A percentile compares a stretch with the other conserved stretches of the same genome.
These are phyloP conservation scores for Cryptococcus sp. DNA, from an alignment of 1,284 basidiomycete genomes.

Conservation along the genomic window DNA sequence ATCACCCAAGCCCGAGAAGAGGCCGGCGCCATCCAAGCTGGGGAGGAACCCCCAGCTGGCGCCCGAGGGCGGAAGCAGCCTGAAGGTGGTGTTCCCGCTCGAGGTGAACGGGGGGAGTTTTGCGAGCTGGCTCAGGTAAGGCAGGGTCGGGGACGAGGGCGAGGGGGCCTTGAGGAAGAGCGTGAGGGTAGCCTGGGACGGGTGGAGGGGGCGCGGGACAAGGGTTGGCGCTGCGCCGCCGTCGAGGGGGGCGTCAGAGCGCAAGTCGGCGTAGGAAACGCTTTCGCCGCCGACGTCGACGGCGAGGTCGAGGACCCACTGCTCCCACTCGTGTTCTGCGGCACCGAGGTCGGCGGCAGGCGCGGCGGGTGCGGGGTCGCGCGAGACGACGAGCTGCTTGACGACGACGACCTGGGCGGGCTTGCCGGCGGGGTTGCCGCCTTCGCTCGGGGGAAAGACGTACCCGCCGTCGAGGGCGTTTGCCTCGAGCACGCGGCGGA, in stretches of 20 bases:
- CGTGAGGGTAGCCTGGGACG: slow-evolving; percentile 38
- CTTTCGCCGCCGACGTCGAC: slow-evolving; percentile 33
- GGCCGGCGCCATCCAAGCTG: slow-evolving; percentile 35
- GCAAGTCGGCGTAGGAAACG: slow-evolving; percentile 44
- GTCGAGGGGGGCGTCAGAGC: slow-evolving; percentile 26
- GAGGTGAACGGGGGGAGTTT: slow-evolving; percentile 50
- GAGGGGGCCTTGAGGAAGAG: slow-evolving; percentile 40
- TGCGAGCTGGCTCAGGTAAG: slow-evolving; percentile 53
- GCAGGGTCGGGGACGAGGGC: slow-evolving; percentile 58
- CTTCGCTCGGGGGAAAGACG: slow-evolving; percentile 29
- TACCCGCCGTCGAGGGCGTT: slow-evolving; percentile 44
- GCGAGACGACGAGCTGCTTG: slow-evolving; percentile 46
- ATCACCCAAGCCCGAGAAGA: slow-evolving; percentile 37
- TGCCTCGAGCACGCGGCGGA: slow-evolving; percentile 35
- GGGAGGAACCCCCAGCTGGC: slow-evolving; percentile 43
- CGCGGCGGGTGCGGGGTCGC: slow-evolving; percentile 24
- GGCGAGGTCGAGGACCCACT: slow-evolving; percentile 40
- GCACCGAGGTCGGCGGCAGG: slow-evolving; percentile 2
- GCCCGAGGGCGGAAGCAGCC: slow-evolving; percentile 20
- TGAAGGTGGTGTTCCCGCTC: slow-evolving; percentile 36
- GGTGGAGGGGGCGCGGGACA: slow-evolving; percentile 37
- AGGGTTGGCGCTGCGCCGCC: slow-evolving; percentile 21
- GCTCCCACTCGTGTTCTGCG: slow-evolving; percentile 29
- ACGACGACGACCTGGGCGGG: slow-evolving; percentile 42
- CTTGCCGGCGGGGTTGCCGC: slow-evolving; percentile 41